Conservation (phyloP, 768 basidiomycete genomes). For the Rhizopogon vulgaris region DNA sequence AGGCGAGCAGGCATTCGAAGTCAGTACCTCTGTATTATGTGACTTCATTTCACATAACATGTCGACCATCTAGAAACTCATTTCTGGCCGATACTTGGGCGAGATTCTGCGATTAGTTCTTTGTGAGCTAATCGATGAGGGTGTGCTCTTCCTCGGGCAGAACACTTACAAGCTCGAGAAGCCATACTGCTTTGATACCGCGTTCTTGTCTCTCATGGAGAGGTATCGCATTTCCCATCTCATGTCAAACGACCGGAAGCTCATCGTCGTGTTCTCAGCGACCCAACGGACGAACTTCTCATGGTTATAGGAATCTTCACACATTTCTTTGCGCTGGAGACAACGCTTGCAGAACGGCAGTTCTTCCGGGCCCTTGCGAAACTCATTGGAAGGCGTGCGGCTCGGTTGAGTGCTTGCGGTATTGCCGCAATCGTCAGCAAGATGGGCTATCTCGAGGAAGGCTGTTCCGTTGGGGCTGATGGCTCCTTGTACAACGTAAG, state of each 20-base stretch:
- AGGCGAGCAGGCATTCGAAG: conserved; percentile 90
- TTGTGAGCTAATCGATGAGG: conserved; percentile 93
- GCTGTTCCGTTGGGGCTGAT: conserved; percentile 86
- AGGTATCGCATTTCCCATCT: conserved; percentile 41
- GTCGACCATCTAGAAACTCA: conserved; percentile 63
- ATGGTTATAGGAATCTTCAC: conserved; percentile 97
- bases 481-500: conserved; percentile 92
- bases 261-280: conserved; percentile 39
- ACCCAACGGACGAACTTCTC: conserved; percentile 92
- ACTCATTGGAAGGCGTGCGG: conserved; percentile 84
- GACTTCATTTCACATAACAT: not conserved
- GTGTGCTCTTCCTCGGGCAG: conserved; percentile 95
- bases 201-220: conserved; percentile 96
- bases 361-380: conserved; percentile 95
- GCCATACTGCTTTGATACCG: conserved; percentile 90
- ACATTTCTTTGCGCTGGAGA: conserved; percentile 95
- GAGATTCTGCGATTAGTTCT: conserved; percentile 95
- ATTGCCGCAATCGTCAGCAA: conserved; percentile 95
- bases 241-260: not conserved
- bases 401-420: conserved; percentile 88
- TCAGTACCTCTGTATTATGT: conserved; percentile 20
- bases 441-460: conserved; percentile 89
- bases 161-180: conserved; percentile 98
- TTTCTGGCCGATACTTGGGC: conserved; percentile 92
- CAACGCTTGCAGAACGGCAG: conserved; percentile 91